These are phyloP conservation scores for Haematococcus lacustris DNA, from an alignment of 139 green algal genomes.

Conservation along the genomic window DNA sequence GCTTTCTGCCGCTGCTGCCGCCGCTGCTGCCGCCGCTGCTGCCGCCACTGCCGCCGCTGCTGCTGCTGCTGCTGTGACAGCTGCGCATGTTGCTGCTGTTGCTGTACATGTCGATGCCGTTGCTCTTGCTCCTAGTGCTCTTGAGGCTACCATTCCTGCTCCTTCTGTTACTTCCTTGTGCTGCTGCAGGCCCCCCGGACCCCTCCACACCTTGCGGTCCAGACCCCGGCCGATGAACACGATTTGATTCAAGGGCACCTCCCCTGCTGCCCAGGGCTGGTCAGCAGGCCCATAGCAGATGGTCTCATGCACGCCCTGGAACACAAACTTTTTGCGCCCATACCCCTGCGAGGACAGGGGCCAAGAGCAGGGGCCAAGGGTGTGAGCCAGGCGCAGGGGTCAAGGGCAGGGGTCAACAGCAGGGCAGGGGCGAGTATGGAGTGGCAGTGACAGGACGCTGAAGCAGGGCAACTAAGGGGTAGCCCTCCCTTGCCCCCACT, in stretches of 20 bases:
- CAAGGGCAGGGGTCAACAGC: not conserved
- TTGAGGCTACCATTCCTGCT: conserved; percentile 4
- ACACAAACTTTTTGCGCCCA: conserved; percentile 67
- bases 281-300: conserved; percentile 68
- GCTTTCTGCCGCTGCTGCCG: conserved; percentile 1
- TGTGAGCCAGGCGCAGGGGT: not conserved
- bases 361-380: not conserved
- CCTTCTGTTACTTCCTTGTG: not conserved
- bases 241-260: conserved; percentile 65
- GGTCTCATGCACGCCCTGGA: conserved; percentile 82
- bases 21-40: not conserved
- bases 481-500: too few species aligned
- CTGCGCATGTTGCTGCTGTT: conserved; percentile 11
- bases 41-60: not conserved
- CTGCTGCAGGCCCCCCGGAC: not conserved
- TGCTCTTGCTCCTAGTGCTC: conserved; percentile 8
- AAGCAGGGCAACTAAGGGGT: too few species aligned
- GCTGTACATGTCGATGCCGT: conserved; percentile 1
- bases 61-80: not conserved
- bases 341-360: conserved; percentile 8
- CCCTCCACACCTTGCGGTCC: conserved; percentile 34
- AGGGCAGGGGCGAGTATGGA: not conserved
- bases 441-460: too few species aligned
- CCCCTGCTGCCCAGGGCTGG: conserved; percentile 49
- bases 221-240: conserved; percentile 78